A percentile compares a stretch with the other conserved stretches of the same genome.
Evolutionary conservation across 2,329 filamentous ascomycete genomes (phyloP).

Genomic region (Aspergillus sp.): DNA sequence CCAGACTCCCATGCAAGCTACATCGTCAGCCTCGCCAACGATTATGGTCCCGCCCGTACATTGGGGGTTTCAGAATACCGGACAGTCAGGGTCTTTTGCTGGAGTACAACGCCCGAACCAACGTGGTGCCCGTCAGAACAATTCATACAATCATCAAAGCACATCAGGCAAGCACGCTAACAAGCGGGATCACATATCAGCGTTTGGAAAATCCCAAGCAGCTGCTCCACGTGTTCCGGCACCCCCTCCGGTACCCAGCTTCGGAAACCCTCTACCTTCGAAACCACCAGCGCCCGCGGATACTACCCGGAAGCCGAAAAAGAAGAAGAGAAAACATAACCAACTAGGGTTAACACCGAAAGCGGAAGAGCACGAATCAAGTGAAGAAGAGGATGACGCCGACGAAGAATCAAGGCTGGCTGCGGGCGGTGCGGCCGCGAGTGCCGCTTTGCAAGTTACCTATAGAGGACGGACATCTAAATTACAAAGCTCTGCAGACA

Average conservation of each 20-base stretch:
- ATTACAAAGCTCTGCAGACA: conserved; percentile 61
- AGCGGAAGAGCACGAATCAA: conserved; percentile 46
- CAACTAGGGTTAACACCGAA: conserved; percentile 50
- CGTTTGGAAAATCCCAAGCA: conserved; percentile 36
- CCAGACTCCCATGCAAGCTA: conserved; percentile 21
- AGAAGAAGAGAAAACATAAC: conserved; percentile 47
- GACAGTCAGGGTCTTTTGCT: conserved; percentile 50
- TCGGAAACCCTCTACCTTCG: conserved; percentile 43
- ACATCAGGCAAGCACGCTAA: conserved; percentile 21
- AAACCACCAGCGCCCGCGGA: conserved; percentile 43
- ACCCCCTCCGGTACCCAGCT: conserved; percentile 47
- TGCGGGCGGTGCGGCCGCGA: conserved; percentile 18
- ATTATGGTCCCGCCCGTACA: conserved; percentile 57
- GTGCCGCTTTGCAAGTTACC: conserved; percentile 49
- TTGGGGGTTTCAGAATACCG: conserved; percentile 53
- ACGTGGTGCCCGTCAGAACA: conserved; percentile 25
- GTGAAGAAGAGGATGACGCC: conserved; percentile 46
- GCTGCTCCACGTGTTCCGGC: conserved; percentile 34
- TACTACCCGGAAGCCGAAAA: conserved; percentile 36
- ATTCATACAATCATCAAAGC: conserved; percentile 22
- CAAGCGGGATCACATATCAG: conserved; percentile 40
- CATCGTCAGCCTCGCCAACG: conserved; percentile 32
- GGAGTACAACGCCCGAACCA: conserved; percentile 32
- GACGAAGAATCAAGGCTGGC: conserved; percentile 48
- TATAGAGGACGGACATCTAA: conserved; percentile 57